Percentiles rank a stretch among this genome's conserved stretches.
These are phyloP conservation scores for Saccharomyces mikatae DNA, from an alignment of 805 yeast species.

Conservation along the genomic window DNA sequence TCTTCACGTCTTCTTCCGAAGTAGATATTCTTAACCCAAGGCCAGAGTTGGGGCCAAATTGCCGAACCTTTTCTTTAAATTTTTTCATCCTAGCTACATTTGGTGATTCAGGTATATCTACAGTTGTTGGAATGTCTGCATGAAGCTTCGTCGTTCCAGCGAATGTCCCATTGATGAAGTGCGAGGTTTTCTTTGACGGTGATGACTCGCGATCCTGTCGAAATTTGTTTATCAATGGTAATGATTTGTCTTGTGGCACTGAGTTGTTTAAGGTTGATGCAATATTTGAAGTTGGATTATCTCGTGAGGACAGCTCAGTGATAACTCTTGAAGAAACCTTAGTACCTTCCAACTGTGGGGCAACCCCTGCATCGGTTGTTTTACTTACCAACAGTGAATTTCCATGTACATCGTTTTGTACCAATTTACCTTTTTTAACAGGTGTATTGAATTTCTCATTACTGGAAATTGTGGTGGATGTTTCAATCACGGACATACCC, in stretches of 20 bases:
- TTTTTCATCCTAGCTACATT: constrained; percentile 3
- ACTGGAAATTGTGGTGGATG: background rate
- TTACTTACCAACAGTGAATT: background rate
- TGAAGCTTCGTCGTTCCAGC: background rate
- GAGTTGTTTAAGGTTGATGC: background rate
- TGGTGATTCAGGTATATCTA: background rate
- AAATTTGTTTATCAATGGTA: background rate
- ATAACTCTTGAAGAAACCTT: background rate
- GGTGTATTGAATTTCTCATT: background rate
- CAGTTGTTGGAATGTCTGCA: background rate
- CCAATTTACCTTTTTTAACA: background rate
- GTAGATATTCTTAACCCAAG: constrained; percentile 8
- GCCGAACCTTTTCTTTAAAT: constrained; percentile 9
- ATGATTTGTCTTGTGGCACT: background rate
- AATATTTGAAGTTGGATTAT: background rate
- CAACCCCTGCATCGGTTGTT: background rate
- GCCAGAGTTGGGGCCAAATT: constrained; percentile 8
- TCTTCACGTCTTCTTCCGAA: background rate
- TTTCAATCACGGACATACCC: background rate
- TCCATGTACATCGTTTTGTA: background rate
- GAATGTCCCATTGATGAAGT: background rate
- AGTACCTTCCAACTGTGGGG: background rate
- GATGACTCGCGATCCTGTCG: background rate
- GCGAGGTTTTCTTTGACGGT: background rate
- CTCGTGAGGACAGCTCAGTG: background rate